phyloP scores from a whole-genome alignment of 2,329 filamentous ascomycete species.

The Aspergillus ustus region DNA sequence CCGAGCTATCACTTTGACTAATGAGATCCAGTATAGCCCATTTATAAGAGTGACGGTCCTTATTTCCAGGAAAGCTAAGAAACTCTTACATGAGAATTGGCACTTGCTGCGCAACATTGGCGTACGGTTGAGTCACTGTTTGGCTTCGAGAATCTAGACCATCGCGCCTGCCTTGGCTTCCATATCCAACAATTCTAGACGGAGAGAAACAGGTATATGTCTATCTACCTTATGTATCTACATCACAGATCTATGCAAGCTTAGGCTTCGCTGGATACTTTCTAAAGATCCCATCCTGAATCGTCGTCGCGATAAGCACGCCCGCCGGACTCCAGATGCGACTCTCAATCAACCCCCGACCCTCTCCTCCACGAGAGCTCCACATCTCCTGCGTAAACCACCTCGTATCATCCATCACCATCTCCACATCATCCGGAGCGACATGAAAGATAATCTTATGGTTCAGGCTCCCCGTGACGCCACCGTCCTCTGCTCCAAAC shows the following conservation, averaged over 20 bases:
- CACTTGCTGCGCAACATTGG: too few species aligned
- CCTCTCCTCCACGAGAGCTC: constrained; percentile 1
- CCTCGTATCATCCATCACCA: not conserved
- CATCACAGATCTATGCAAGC: not conserved
- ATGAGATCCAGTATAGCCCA: too few species aligned
- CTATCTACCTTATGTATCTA: not conserved
- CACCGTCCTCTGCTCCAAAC: constrained; percentile 1
- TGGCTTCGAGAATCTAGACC: too few species aligned
- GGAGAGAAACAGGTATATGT: not conserved
- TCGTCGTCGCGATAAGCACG: constrained; percentile 4
- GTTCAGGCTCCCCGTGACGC: constrained; percentile 12
- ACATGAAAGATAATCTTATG: constrained; percentile 16
- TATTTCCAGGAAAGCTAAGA: too few species aligned
- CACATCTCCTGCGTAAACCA: constrained; percentile 16
- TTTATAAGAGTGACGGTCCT: too few species aligned
- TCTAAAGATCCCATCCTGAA: constrained; percentile 13
- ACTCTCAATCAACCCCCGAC: constrained; percentile 4
- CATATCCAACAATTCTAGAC: too few species aligned
- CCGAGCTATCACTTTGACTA: too few species aligned
- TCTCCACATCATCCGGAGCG: constrained; percentile 7
- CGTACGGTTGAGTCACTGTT: too few species aligned
- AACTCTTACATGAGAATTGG: too few species aligned
- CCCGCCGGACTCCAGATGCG: constrained; percentile 16
- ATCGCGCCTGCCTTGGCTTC: too few species aligned
- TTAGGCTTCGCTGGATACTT: not conserved